Percentiles rank a stretch among this genome's conserved stretches.
Evolutionary conservation across 1,139 yeast genomes (phyloP).

Genomic region (Blastobotrys aristatus): DNA sequence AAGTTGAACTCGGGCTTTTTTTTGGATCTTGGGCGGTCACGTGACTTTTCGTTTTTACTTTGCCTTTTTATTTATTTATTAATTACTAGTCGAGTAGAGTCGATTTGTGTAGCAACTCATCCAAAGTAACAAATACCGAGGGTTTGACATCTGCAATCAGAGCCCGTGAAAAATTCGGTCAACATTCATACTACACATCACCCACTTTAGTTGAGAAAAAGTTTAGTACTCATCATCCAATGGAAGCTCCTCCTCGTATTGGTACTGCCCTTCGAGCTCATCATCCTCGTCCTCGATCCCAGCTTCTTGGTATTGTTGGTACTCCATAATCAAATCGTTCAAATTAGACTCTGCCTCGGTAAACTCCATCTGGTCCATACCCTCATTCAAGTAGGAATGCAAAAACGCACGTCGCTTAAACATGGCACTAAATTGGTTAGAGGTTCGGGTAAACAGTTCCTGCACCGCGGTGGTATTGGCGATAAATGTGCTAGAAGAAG

Average conservation of each 20-base stretch:
- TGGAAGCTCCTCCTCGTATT: slow-evolving; percentile 11
- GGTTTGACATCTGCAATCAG: too few relatives aligned
- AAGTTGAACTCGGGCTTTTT: too few relatives aligned
- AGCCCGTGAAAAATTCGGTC: too few relatives aligned
- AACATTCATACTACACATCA: too few relatives aligned
- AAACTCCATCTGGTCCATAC: slow-evolving; percentile 45
- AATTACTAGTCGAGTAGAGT: too few relatives aligned
- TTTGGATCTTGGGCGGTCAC: too few relatives aligned
- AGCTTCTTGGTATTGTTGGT: slow-evolving; percentile 44
- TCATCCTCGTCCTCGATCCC: slow-evolving; percentile 35
- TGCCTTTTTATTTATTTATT: too few relatives aligned
- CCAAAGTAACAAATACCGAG: too few relatives aligned
- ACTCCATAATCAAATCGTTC: slow-evolving; percentile 40
- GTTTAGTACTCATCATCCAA: slow-evolving; percentile 1
- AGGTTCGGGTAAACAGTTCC: slow-evolving; percentile 40
- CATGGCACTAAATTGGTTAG: slow-evolving; percentile 41
- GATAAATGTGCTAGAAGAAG: slow-evolving; percentile 41
- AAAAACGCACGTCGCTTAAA: slow-evolving; percentile 43
- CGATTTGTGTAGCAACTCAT: too few relatives aligned
- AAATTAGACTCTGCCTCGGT: slow-evolving; percentile 43
- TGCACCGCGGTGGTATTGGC: slow-evolving; percentile 45
- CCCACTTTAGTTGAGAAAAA: too few relatives aligned
- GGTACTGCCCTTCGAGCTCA: slow-evolving; percentile 15
- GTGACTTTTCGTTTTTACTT: too few relatives aligned
- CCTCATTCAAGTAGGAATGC: slow-evolving; percentile 45